Base-by-base conservation (phyloP, 257 asterid species). In the Haberlea rhodopensis region DNA sequence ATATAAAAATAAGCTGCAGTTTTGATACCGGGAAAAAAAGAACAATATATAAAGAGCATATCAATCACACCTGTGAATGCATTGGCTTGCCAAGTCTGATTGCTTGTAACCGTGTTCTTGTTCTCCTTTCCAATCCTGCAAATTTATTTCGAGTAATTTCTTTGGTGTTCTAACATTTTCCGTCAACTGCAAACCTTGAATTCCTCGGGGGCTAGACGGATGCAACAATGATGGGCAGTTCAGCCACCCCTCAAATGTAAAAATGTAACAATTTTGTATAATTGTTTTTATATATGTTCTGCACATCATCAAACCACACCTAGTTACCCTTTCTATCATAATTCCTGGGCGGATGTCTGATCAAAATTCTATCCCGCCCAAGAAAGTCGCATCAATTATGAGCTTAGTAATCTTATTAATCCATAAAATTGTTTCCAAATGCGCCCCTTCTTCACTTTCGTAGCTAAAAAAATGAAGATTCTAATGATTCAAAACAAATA, bases 71-170 rank as follows among this genome's bases (percentile, higher is more conserved):
- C 82, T 60, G 71, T 82, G 75, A 32, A 45, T 45, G 61, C 87
- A 82, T 73, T 82, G 87, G 69, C 64, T 69, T 19, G 82, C 82
- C 66, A 81, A 67, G 57, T 75, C 76, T 5, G 86, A 81, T 58
- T 70, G 71, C 71, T 75, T 55, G 69, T 55, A 81, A 29, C 82
- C 86, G 46, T 73, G 57, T 46, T 68, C 23, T 23, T 61, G 65
- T 68, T 78, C 86, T 34, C 22, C 65, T 19, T 11, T 29, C 86
- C 86, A 81, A 27, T 81, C 74, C 86, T 73, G 67, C 53, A 67
- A 45, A 55, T 10, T 24, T 23, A 32, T 27, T 31, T 22, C 18
- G 53, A 52, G 60, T 23, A 32, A 9, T 37, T 57, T 43, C 18
- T 5, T 26, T 0, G 20, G 9, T 40, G 37, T 59, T 25, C 18